Conservation (phyloP, 768 basidiomycete genomes). For the Calocera viscosa region DNA sequence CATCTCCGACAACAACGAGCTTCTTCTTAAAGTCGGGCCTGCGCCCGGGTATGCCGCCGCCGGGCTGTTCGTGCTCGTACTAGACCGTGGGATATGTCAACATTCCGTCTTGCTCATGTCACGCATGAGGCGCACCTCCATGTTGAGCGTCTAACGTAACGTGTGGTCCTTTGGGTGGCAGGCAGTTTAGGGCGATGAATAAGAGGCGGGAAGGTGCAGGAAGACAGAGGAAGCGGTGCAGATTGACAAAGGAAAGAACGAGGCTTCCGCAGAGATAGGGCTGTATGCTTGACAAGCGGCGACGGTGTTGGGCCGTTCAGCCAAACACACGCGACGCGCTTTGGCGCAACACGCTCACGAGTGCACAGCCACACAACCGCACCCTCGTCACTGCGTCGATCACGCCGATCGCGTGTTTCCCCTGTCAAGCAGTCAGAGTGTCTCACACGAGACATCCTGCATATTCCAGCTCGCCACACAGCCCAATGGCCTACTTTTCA, state of each 20-base stretch:
- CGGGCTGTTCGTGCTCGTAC: background rate
- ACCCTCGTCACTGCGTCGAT: background rate
- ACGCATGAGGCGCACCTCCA: background rate
- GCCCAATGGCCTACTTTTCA: background rate
- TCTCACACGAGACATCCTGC: background rate
- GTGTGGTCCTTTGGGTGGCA: background rate
- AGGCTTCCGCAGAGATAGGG: too few species aligned
- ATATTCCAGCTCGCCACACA: background rate
- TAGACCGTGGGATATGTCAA: background rate
- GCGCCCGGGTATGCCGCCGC: background rate
- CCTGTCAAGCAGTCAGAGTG: background rate
- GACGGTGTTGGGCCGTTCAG: too few species aligned
- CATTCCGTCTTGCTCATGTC: background rate
- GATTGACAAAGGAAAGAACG: too few species aligned
- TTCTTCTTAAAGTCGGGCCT: constrained; percentile 75
- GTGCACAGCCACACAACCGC: background rate
- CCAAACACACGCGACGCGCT: background rate
- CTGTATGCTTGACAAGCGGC: too few species aligned
- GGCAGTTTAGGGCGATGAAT: background rate
- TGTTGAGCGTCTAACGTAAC: background rate
- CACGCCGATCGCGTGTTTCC: background rate
- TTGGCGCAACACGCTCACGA: background rate
- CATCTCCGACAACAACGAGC: constrained; percentile 70
- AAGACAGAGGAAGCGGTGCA: too few species aligned
- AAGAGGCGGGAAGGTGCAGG: background rate